Evolutionary conservation across 495 filamentous ascomycete genomes (phyloP).

Genomic region (Xylaria nigripes): DNA sequence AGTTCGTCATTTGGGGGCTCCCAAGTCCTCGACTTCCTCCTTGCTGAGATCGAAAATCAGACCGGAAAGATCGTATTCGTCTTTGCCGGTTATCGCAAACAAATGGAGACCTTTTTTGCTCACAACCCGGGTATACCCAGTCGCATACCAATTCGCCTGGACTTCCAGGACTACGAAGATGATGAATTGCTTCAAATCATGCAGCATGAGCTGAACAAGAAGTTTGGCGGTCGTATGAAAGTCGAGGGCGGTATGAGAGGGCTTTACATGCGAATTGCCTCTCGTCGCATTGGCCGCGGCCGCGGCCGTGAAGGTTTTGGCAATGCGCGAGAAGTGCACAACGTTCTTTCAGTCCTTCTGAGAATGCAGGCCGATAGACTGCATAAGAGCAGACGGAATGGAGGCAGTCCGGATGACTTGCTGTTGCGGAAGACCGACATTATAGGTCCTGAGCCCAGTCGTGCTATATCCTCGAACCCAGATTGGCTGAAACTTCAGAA

Average conservation of each 20-base stretch:
- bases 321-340: slow-evolving; percentile 63
- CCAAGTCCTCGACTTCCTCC: slow-evolving; percentile 63
- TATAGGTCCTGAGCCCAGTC: slow-evolving; percentile 57
- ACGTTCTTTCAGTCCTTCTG: slow-evolving; percentile 44
- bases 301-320: slow-evolving; percentile 63
- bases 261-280: slow-evolving; percentile 57
- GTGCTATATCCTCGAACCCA: slow-evolving; percentile 37
- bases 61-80: slow-evolving; percentile 70
- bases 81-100: slow-evolving; percentile 65
- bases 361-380: slow-evolving; percentile 54
- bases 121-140: slow-evolving; percentile 71
- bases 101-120: slow-evolving; percentile 74
- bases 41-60: slow-evolving; percentile 68
- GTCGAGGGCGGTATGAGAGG: slow-evolving; percentile 53
- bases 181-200: slow-evolving; percentile 56
- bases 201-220: slow-evolving; percentile 43
- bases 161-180: slow-evolving; percentile 65
- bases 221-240: slow-evolving; percentile 47
- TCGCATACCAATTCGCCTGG: slow-evolving; percentile 57
- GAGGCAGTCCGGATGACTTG: slow-evolving; percentile 37
- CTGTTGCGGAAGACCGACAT: slow-evolving; percentile 52
- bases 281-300: slow-evolving; percentile 51
- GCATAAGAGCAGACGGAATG: slow-evolving; percentile 22
- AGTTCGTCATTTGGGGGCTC: slow-evolving; percentile 41
- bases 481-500: slow-evolving; percentile 54